Evolutionary conservation across 2,329 filamentous ascomycete genomes (phyloP), one percentile per base, ranked within the genome.

Genomic region (Incumbomyces delicatus): DNA sequence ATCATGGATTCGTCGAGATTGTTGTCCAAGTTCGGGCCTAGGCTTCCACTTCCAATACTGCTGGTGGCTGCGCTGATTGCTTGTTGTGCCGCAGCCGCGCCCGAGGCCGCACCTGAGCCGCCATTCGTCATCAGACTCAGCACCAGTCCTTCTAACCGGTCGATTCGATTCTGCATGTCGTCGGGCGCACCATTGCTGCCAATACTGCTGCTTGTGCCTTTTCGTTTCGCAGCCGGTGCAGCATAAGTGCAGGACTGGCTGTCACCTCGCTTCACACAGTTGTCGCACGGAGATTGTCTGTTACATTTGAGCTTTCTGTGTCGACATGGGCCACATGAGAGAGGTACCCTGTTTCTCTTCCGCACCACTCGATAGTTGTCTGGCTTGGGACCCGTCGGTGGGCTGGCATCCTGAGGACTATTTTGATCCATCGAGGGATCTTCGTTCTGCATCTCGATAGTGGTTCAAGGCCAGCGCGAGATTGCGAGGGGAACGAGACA

Each of bases 91-190:
- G 78, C 77, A 14, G 73, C 64, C 2, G 74, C 72, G 17, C 78
- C 77, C 3, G 74, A 72, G 17, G 77, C 77, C 39, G 75, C 72
- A 46, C 77, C 74, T 54, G 77, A 72, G n/a, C 74, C 76, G 48
- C 87, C 87, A 63, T 86, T 89, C 61, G 90, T 90, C 90, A 96
- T 95, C 61, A 96, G 67, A 22, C 87, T 94, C 54, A 96, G 69
- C 51, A 96, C 90, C 63, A 96, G 71, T 57, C 86, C 85, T 74
- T 96, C 90, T 55, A 96, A 75, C 58, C 90, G 80, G 71, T 96
- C 89, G 69, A 96, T 96, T 63, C 92, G 85, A 62, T 94, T 94
- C 70, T 96, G 90, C 90, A 96, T 95, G 66, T 95, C 90, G 74
- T 95, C 89, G 41, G 90, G 87, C 57, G 76, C 73, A 67, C 78